A percentile compares a stretch with the other conserved stretches of the same genome.
These are phyloP conservation scores for Voacanga thouarsii DNA, from an alignment of 257 asterid genomes.

Conservation along the genomic window DNA sequence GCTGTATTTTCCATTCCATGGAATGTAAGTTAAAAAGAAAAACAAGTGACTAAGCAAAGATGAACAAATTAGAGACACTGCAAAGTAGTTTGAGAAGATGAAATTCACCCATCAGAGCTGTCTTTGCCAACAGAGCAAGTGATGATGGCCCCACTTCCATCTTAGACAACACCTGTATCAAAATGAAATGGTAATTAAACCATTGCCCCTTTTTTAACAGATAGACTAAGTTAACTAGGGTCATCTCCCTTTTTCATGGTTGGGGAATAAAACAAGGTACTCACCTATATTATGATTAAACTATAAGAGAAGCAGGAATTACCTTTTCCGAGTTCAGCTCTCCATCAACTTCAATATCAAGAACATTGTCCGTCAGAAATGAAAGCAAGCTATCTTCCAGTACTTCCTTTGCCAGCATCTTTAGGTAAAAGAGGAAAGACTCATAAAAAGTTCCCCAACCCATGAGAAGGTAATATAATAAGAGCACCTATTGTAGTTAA, in stretches of 20 bases:
- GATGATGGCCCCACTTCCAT: constrained; percentile 92
- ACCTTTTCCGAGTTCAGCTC: constrained; percentile 67
- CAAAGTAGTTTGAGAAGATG: not conserved
- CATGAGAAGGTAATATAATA: not conserved
- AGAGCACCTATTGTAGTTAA: not conserved
- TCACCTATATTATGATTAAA: not conserved
- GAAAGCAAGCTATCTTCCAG: constrained; percentile 78
- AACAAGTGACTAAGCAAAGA: constrained; percentile 1
- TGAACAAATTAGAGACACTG: not conserved
- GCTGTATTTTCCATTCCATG: constrained; percentile 43
- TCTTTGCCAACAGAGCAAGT: constrained; percentile 72
- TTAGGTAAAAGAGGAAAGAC: constrained; percentile 9
- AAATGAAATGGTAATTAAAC: constrained; percentile 4
- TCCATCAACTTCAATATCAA: constrained; percentile 56
- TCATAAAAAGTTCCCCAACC: not conserved
- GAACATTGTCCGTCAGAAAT: constrained; percentile 54
- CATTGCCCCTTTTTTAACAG: not conserved
- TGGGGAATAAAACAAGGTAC: constrained; percentile 6
- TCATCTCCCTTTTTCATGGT: not conserved
- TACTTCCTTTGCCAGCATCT: constrained; percentile 93
- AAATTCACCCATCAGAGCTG: constrained; percentile 82
- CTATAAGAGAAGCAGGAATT: constrained; percentile 18
- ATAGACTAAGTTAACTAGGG: not conserved
- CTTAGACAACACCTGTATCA: constrained; percentile 74
- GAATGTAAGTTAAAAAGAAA: constrained; percentile 3